Evolutionary conservation across 495 filamentous ascomycete species (phyloP).

Genomic region (Hamigera avellanea): DNA sequence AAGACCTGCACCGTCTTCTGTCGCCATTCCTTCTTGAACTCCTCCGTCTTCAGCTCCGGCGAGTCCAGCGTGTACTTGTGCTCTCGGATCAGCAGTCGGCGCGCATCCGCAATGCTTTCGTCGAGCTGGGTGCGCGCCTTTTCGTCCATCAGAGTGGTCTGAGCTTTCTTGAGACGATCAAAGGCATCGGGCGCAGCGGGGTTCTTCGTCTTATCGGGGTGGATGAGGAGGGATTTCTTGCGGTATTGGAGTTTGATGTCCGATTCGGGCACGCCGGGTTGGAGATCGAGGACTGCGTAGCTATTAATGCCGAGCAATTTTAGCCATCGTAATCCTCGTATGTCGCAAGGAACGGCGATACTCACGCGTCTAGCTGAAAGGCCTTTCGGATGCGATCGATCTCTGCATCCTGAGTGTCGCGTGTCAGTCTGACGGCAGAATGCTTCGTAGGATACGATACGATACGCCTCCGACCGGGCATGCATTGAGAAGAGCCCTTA

Average conservation of each 20-base stretch:
- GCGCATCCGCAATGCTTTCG: conserved; percentile 91
- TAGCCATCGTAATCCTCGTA: not conserved
- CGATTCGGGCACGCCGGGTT: conserved; percentile 87
- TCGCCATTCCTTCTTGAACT: conserved; percentile 76
- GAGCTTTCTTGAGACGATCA: conserved; percentile 90
- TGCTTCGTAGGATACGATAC: not conserved
- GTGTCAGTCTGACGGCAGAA: conserved; percentile 7
- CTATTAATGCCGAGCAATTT: conserved; percentile 22
- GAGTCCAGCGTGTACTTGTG: conserved; percentile 85
- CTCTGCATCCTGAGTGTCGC: conserved; percentile 65
- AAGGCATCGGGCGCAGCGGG: conserved; percentile 88
- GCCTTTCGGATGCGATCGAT: conserved; percentile 89
- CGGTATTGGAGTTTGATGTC: conserved; percentile 94
- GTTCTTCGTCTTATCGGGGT: conserved; percentile 96
- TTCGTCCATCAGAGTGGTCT: conserved; percentile 84
- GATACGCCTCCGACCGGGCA: too few species aligned
- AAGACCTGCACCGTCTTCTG: conserved; percentile 87
- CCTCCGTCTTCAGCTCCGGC: conserved; percentile 63
- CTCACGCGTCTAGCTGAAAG: conserved; percentile 81
- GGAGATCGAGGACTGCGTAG: conserved; percentile 91
- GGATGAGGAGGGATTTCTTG: conserved; percentile 93
- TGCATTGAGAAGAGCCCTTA: conserved; percentile 11
- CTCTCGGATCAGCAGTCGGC: conserved; percentile 86
- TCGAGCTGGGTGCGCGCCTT: conserved; percentile 78
- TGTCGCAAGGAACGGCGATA: conserved; percentile 2